Evolutionary conservation across 2,329 filamentous ascomycete genomes (phyloP).

Genomic region (Biscogniauxia mediterranea): DNA sequence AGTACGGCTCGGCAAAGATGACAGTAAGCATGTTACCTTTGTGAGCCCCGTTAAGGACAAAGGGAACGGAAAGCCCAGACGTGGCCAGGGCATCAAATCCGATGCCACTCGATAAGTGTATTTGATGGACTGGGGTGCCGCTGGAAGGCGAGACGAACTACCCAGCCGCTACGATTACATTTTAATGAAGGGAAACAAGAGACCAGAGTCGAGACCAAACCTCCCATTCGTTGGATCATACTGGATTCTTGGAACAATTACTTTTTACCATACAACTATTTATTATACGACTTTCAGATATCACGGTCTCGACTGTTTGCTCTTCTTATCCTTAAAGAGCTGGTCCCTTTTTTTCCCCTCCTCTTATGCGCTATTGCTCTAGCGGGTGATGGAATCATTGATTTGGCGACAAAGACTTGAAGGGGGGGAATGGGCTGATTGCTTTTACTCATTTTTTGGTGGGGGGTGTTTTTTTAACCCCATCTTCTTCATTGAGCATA

Average conservation of each 20-base stretch:
- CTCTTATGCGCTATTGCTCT: background rate
- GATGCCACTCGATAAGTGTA: slow-evolving; percentile 5
- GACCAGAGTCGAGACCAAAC: background rate
- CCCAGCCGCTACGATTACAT: background rate
- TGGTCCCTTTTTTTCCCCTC: background rate
- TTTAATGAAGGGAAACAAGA: background rate
- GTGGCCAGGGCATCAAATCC: slow-evolving; percentile 20
- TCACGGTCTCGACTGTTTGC: slow-evolving; percentile 4
- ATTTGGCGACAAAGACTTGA: slow-evolving; percentile 8
- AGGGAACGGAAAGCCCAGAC: slow-evolving; percentile 35
- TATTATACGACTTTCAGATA: slow-evolving; percentile 14
- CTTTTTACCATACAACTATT: slow-evolving; percentile 18
- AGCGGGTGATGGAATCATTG: slow-evolving; percentile 2
- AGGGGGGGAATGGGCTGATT: no score
- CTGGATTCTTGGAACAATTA: slow-evolving; percentile 12
- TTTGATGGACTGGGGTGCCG: background rate
- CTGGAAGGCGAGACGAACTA: background rate
- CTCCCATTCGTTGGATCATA: slow-evolving; percentile 13
- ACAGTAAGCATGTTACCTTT: slow-evolving; percentile 55
- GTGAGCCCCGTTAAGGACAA: slow-evolving; percentile 49
- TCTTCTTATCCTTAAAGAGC: slow-evolving; percentile 4
- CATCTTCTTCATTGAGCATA: background rate
- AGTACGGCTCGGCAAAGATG: slow-evolving; percentile 53
- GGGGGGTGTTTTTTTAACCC: no score
- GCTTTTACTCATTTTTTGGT: no score